Evolutionary conservation across 208 protist genomes (phyloP).

Genomic region (Borovskyia barvae): DNA sequence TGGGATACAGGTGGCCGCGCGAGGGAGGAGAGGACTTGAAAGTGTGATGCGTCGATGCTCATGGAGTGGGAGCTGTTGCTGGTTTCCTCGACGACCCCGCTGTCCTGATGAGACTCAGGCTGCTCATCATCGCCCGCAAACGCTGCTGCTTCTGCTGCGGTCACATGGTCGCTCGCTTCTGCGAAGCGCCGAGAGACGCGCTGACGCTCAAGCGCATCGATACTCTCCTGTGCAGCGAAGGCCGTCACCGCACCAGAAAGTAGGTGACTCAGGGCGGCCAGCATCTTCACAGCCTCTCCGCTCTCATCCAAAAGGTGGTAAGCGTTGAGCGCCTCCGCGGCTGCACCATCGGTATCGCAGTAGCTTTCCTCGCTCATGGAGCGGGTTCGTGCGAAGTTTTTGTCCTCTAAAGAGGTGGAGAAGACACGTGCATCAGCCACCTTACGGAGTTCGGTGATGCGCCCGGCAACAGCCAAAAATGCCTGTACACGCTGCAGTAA

Average conservation of each 20-base stretch:
- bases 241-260: neutral
- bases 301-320: neutral
- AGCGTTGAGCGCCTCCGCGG: conserved; percentile 3
- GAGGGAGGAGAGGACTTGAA: neutral
- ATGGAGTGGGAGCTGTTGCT: neutral
- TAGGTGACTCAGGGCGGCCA: conserved; percentile 1
- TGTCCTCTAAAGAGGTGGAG: too few species aligned
- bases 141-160: too few species aligned
- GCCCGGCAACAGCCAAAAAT: conserved; percentile 18
- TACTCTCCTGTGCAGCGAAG: neutral
- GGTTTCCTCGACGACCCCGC: too few species aligned
- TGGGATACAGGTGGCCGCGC: neutral
- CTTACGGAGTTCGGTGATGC: neutral
- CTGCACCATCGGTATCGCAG: neutral
- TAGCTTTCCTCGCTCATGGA: neutral
- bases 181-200: too few species aligned
- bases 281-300: neutral
- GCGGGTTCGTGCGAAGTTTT: neutral
- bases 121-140: too few species aligned
- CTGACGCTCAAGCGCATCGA: too few species aligned
- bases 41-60: neutral
- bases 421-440: neutral
- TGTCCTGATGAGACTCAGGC: too few species aligned
- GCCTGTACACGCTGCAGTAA: conserved; percentile 10
- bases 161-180: too few species aligned